Percentiles rank a stretch among this genome's conserved stretches.
Conservation (phyloP, 2,329 filamentous ascomycete species). For the Talaromyces sp. region DNA sequence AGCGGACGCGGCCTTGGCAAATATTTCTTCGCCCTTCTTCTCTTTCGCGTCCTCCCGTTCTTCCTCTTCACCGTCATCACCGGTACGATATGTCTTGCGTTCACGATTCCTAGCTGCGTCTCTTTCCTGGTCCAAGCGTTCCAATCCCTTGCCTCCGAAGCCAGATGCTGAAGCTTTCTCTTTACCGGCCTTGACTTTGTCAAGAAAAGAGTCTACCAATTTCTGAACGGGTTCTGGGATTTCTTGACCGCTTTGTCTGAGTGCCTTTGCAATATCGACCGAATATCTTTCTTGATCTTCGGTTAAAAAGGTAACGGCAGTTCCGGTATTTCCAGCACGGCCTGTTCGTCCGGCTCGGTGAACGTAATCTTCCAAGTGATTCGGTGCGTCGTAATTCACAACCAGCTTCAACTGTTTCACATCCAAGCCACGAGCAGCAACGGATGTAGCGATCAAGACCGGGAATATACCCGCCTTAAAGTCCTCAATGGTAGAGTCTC, state of each 20-base stretch:
- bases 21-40: constrained; percentile 58
- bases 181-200: constrained; percentile 90
- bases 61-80: constrained; percentile 75
- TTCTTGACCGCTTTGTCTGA: constrained; percentile 85
- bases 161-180: constrained; percentile 79
- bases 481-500: constrained; percentile 86
- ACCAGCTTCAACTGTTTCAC: constrained; percentile 95
- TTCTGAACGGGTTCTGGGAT: constrained; percentile 68
- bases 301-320: constrained; percentile 89
- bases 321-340: constrained; percentile 89
- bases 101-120: constrained; percentile 82
- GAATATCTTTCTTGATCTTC: constrained; percentile 89
- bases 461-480: constrained; percentile 90
- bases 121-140: constrained; percentile 85
- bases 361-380: constrained; percentile 94
- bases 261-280: constrained; percentile 80
- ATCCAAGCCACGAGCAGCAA: constrained; percentile 90
- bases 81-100: constrained; percentile 84
- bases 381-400: constrained; percentile 91
- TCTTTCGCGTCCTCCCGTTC: constrained; percentile 67
- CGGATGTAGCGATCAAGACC: constrained; percentile 88
- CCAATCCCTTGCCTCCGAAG: constrained; percentile 92
- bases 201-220: constrained; percentile 66
- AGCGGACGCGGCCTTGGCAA: constrained; percentile 59
- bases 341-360: constrained; percentile 92